Evolutionary conservation across 169 alveolate species (phyloP).

Genomic region (Plasmodium billcollinsi): DNA sequence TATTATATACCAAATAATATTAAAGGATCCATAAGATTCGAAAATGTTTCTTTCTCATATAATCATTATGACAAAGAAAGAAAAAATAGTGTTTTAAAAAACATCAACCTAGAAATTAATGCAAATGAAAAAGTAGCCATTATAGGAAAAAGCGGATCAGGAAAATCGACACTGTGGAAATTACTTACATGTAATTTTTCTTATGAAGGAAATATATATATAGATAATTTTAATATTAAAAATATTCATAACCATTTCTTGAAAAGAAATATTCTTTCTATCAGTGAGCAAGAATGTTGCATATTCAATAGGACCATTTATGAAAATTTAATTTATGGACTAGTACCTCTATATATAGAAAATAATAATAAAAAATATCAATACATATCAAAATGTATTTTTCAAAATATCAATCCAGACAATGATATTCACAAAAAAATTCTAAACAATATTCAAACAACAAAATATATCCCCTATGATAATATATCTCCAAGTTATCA

Average conservation of each 20-base stretch:
- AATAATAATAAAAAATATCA: not conserved
- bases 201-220: constrained; percentile 49
- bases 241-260: constrained; percentile 23
- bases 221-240: constrained; percentile 38
- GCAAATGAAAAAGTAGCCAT: constrained; percentile 84
- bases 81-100: constrained; percentile 79
- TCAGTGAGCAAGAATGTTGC: constrained; percentile 62
- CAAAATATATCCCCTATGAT: not conserved
- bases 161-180: constrained; percentile 83
- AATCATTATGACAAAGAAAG: constrained; percentile 22
- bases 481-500: not conserved
- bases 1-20: not conserved
- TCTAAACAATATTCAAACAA: not conserved
- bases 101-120: constrained; percentile 77
- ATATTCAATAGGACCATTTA: constrained; percentile 51
- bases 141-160: constrained; percentile 86
- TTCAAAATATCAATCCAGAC: not conserved
- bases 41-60: constrained; percentile 37
- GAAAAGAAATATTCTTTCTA: constrained; percentile 41
- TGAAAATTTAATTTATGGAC: constrained; percentile 42
- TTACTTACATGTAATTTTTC: constrained; percentile 34
- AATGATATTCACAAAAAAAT: not conserved
- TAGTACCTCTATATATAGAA: not conserved
- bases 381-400: not conserved
- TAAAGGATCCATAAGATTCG: constrained; percentile 31